Evolutionary conservation across 148 eudicot genomes (phyloP).

Genomic region (Rhododendron mucronatum): DNA sequence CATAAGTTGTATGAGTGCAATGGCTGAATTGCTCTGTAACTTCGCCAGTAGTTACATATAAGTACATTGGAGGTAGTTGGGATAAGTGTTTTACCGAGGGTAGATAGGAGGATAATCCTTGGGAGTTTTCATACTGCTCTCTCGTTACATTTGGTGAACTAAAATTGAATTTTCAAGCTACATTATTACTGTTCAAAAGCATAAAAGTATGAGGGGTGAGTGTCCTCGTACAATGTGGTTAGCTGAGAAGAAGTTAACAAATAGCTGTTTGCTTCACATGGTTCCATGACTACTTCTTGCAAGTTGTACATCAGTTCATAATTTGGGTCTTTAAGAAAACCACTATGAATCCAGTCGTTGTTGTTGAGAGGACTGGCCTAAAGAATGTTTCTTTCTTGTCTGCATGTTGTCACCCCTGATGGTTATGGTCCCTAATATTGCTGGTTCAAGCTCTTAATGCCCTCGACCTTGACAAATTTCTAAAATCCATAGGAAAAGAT

Average conservation of each 20-base stretch:
- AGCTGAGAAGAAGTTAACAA: not conserved
- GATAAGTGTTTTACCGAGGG: not conserved
- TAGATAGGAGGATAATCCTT: not conserved
- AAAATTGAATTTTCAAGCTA: not conserved
- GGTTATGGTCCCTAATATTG: not conserved
- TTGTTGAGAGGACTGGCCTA: not conserved
- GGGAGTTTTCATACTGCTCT: not conserved
- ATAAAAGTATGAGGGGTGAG: not conserved
- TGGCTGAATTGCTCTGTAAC: not conserved
- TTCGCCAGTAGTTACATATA: not conserved
- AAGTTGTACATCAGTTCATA: slow-evolving; percentile 19
- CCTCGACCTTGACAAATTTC: slow-evolving; percentile 68
- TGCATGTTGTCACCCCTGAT: not conserved
- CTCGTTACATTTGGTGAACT: not conserved
- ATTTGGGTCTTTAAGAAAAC: not conserved
- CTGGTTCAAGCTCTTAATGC: slow-evolving; percentile 53
- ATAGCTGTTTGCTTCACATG: not conserved
- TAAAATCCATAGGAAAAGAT: slow-evolving; percentile 61
- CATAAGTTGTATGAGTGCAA: not conserved
- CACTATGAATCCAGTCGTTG: not conserved
- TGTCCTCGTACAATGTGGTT: not conserved
- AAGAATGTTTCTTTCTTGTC: not conserved
- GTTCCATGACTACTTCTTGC: not conserved
- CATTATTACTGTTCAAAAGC: not conserved
- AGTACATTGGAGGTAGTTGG: not conserved